A percentile compares a stretch with the other conserved stretches of the same genome.
Conservation (phyloP, 2,329 filamentous ascomycete species). For the Neonectria punicea region DNA sequence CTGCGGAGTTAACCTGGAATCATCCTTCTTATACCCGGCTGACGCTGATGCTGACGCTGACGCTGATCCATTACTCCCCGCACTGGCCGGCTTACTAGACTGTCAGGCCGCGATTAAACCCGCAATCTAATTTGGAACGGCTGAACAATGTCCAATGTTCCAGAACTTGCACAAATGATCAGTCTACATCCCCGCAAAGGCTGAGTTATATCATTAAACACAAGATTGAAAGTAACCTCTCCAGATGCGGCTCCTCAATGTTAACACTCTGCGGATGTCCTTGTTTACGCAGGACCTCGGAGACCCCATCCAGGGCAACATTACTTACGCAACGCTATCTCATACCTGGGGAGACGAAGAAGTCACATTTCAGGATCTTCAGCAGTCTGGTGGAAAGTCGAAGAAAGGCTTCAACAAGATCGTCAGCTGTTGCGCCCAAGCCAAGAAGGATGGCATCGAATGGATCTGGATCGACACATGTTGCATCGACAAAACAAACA, state of each 20-base stretch:
- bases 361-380: constrained; percentile 7
- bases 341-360: constrained; percentile 11
- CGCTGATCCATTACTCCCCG: no score
- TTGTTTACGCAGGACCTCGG: neutral
- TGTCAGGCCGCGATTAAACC: neutral
- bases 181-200: no score
- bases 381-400: neutral
- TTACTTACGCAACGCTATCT: constrained; percentile 6
- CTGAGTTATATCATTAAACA: neutral
- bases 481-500: constrained; percentile 36
- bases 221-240: neutral
- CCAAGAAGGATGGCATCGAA: neutral
- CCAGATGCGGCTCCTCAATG: neutral
- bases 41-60: no score
- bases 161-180: no score
- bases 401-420: constrained; percentile 6
- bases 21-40: no score
- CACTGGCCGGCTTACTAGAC: neutral
- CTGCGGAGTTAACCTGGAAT: no score
- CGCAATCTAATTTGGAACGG: neutral
- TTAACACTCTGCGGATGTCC: neutral
- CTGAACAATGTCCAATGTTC: no score
- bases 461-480: constrained; percentile 16
- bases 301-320: neutral
- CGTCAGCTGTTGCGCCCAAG: neutral